Base-by-base conservation (phyloP, 1,284 basidiomycete species). In the Sparassis latifolia region DNA sequence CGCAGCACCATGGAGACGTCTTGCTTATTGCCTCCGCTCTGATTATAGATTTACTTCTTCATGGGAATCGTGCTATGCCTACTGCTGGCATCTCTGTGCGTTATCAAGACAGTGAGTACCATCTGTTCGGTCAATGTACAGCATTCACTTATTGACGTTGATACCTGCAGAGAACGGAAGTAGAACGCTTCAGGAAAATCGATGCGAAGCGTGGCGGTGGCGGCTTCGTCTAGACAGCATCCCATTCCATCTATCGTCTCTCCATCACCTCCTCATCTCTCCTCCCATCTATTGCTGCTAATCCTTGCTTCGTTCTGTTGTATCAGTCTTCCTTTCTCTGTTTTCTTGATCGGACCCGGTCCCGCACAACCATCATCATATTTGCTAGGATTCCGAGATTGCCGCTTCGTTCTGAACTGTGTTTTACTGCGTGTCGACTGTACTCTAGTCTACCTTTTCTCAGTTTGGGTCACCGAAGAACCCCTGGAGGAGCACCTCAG, bases 181-280 rank as follows among this genome's bases (percentile, higher is more conserved):
- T 79, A 51, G 85, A 88, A 57, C 82, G 91, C 38, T 92, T 93
- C 77, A 83, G 80, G 73, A 85, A 76, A 70, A 93, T 93, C 58
- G 89, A 93, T 60, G 79, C 79, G 54, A 94, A 93, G 71, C 83
- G 87, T 56, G 89, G 89, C 54, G 87, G 87, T 49, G 73, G 75
- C 53, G 87, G 88, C 54, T 93, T 93, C 62, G 89, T 92, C 55
- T 93, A 74, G 85, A 51, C 51, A 12, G 37, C 33, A 10, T 45
- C 30, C 27, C 32, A 45, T 29, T 29, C n/a, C 12, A 12, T 32
- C 27, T 45, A 9, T 45, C 44, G 5, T 32, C 44, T 12, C 32
- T 10, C n/a, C 12, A 32, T 45, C 27, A 6, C 32, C 10, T 45
- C 32, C 27, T 5, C 32, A 20, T 27, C 12, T 32, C 9, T 45